Conservation (phyloP, 768 basidiomycete species). For the Hygrocybe coccinea region DNA sequence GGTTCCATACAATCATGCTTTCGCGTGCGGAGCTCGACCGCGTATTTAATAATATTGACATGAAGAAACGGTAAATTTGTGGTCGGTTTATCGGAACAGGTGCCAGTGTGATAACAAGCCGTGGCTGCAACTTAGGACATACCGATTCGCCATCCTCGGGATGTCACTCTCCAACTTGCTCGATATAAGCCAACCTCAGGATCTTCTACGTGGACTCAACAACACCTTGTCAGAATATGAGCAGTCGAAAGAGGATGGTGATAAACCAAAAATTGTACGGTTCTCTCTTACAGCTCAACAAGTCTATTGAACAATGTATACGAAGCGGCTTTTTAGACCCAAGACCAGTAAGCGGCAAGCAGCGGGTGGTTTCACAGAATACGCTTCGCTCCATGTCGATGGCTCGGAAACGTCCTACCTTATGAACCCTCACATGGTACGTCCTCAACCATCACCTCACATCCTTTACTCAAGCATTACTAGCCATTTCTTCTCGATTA, state of each 20-base stretch:
- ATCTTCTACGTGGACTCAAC: constrained; percentile 70
- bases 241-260: constrained; percentile 66
- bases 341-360: constrained; percentile 50
- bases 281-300: constrained; percentile 8
- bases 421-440: constrained; percentile 67
- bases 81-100: background rate
- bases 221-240: constrained; percentile 75
- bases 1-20: constrained; percentile 85
- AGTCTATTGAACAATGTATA: background rate
- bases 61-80: constrained; percentile 65
- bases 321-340: constrained; percentile 55
- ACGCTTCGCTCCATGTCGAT: constrained; percentile 56
- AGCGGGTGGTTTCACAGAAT: constrained; percentile 54
- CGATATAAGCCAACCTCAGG: constrained; percentile 74
- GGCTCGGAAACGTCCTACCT: constrained; percentile 63
- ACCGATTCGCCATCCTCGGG: constrained; percentile 77
- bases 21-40: constrained; percentile 68
- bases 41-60: constrained; percentile 66
- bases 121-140: constrained; percentile 46
- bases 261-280: constrained; percentile 69
- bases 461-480: constrained; percentile 4
- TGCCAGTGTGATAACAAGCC: background rate
- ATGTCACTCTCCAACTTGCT: constrained; percentile 81
- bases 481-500: constrained; percentile 90
- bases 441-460: constrained; percentile 19